Evolutionary conservation across 1,284 basidiomycete genomes (phyloP).

Genomic region (Naganishia cerealis): DNA sequence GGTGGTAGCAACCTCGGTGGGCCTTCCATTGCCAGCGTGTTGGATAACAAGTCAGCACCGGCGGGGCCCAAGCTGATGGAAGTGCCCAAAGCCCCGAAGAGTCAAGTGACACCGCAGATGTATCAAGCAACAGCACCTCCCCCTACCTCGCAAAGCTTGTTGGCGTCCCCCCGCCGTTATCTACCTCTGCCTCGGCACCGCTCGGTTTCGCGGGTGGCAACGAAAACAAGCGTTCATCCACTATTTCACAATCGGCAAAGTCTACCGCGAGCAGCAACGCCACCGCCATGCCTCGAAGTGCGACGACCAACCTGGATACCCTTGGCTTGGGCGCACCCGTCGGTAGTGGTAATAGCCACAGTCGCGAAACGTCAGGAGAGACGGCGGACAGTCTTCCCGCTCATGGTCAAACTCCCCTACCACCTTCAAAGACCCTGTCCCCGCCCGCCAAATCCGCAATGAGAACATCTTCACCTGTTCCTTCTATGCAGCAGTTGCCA

Average conservation of each 20-base stretch:
- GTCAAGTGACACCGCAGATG: slow-evolving; percentile 47
- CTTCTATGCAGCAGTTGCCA: slow-evolving; percentile 2
- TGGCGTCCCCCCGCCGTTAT: slow-evolving; percentile 32
- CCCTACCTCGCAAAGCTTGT: slow-evolving; percentile 23
- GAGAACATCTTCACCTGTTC: slow-evolving; percentile 41
- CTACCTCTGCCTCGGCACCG: slow-evolving; percentile 27
- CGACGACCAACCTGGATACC: slow-evolving; percentile 20
- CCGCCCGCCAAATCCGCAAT: slow-evolving; percentile 53
- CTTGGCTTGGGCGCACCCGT: slow-evolving; percentile 26
- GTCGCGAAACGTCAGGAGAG: background rate
- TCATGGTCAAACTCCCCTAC: slow-evolving; percentile 41
- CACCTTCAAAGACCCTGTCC: slow-evolving; percentile 44
- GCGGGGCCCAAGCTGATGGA: slow-evolving; percentile 48
- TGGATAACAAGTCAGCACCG: slow-evolving; percentile 34
- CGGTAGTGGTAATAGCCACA: background rate
- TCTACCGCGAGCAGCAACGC: slow-evolving; percentile 12
- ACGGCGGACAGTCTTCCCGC: slow-evolving; percentile 30
- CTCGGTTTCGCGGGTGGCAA: slow-evolving; percentile 20
- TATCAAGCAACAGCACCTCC: slow-evolving; percentile 33
- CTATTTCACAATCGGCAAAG: slow-evolving; percentile 8
- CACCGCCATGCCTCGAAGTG: slow-evolving; percentile 20
- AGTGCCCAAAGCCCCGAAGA: slow-evolving; percentile 51
- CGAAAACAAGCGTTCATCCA: slow-evolving; percentile 1
- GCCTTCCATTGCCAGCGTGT: slow-evolving; percentile 29
- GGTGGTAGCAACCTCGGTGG: slow-evolving; percentile 27